Percentiles rank a stretch among this genome's conserved stretches.
phyloP scores from a whole-genome alignment of 345 rosid species.

The Boechera divaricarpa region DNA sequence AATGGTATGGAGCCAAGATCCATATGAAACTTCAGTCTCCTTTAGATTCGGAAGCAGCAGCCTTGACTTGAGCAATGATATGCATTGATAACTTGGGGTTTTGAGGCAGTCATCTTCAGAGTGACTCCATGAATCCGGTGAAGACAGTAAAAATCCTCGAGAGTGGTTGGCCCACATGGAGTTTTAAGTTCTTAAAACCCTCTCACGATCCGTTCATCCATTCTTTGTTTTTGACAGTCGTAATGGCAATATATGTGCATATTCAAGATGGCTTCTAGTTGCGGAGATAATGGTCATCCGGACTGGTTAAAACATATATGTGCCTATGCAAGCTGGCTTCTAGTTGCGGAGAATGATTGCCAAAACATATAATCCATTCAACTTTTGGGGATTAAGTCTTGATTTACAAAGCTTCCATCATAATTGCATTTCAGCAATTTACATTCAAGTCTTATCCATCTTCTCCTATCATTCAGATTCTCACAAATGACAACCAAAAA shows the following conservation, averaged over 20 bases:
- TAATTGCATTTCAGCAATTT: neutral
- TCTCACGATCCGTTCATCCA: neutral
- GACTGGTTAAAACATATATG: too few relatives aligned
- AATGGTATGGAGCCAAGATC: neutral
- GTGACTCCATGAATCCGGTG: neutral
- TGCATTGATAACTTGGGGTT: neutral
- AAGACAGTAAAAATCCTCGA: neutral
- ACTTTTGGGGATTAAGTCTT: neutral
- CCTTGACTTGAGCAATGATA: neutral
- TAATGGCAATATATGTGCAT: neutral
- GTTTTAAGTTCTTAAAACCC: neutral
- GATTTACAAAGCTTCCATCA: neutral
- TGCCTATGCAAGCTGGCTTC: too few relatives aligned
- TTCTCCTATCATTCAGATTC: slow-evolving; percentile 12
- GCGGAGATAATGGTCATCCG: too few relatives aligned
- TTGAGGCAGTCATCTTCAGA: neutral
- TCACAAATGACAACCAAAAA: neutral
- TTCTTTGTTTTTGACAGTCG: neutral
- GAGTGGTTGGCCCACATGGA: neutral
- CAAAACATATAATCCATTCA: neutral
- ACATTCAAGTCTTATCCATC: neutral
- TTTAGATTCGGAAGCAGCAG: neutral
- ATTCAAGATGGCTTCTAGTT: too few relatives aligned
- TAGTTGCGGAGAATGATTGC: neutral
- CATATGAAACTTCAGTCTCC: too few relatives aligned